Conservation (phyloP, 2,329 filamentous ascomycete genomes). For the Penicillium sp. region DNA sequence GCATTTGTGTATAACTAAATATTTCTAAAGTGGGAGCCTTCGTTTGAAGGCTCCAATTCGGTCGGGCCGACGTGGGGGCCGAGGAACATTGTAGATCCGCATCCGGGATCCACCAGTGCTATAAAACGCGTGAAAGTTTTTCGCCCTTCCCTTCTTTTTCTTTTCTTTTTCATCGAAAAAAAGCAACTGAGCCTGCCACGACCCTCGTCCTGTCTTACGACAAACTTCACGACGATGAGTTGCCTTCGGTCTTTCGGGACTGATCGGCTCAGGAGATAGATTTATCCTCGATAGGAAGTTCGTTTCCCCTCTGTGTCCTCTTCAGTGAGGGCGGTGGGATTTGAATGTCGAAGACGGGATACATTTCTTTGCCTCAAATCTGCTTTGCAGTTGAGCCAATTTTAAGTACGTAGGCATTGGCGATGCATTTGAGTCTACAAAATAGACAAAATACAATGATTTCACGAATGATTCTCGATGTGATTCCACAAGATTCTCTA, state of each 20-base stretch:
- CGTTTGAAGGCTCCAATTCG: not conserved
- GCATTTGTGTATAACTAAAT: not conserved
- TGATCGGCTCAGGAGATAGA: constrained; percentile 65
- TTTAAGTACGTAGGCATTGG: not conserved
- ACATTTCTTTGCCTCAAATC: constrained; percentile 32
- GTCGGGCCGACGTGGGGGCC: not conserved
- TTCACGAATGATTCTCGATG: not conserved
- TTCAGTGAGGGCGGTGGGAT: constrained; percentile 69
- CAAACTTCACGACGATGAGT: constrained; percentile 59
- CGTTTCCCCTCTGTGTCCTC: constrained; percentile 65
- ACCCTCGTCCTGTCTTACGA: constrained; percentile 57
- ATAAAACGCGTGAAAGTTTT: constrained; percentile 31
- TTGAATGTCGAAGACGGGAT: constrained; percentile 71
- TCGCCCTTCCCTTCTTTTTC: constrained; percentile 34
- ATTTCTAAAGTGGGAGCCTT: not conserved
- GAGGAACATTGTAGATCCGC: constrained; percentile 22
- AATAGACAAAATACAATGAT: not conserved
- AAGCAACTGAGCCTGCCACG: constrained; percentile 69
- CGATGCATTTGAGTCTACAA: not conserved
- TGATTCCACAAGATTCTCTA: no score
- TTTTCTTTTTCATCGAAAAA: constrained; percentile 52
- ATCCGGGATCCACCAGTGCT: constrained; percentile 30
- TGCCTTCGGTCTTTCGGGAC: constrained; percentile 61
- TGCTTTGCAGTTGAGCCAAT: not conserved
- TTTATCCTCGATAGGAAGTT: constrained; percentile 67